Base-by-base conservation (phyloP, 169 alveolate species). In the Theileria equi region DNA sequence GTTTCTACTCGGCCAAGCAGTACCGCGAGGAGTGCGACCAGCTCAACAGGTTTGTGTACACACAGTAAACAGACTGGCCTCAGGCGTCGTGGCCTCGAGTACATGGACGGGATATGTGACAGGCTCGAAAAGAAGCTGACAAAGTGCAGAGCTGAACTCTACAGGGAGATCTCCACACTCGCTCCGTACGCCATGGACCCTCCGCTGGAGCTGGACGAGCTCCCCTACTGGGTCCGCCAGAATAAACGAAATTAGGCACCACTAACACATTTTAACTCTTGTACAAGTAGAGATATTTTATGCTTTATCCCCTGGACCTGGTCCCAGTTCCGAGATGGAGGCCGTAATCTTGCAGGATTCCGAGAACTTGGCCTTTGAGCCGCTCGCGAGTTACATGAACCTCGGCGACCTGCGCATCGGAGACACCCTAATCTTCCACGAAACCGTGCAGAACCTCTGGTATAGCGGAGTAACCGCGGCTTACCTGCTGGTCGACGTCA, bases 21-120 rank as follows among this genome's bases (percentile, higher is more conserved):
- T 84, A 84, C 49, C 88, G 83, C 10, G 82, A 78, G 41, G 91
- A 84, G 52, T 84, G 91, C 23, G 63, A 80, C 4, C 70, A 72
- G 7, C 25, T 45, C 31, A 60, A 60, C 47, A 61, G 76, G 82
- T 72, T 34, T 28, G 73, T 6, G 13, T 21, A 21, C 23, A 5
- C 52, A 44, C 52, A 25, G n/a, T 38, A n/a, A n/a, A n/a, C n/a
- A n/a, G n/a, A n/a, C n/a, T 25, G 25, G 6, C 17, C 4, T 8
- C 69, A 68, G 70, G 62, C 49, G 40, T 47, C 50, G 67, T 32
- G 86, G 83, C 40, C 80, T 65, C n/a, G 73, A 65, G 7, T 62
- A 84, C 23, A 66, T 72, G 7, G 55, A 67, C 25, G 64, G 41
- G 13, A 45, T 84, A 38, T 84, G 91, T 62, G 29, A 52, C 28